Percentiles rank a stretch among this genome's conserved stretches.
Conservation (phyloP, 2,329 filamentous ascomycete species). For the Chrysosphaeria jannelii region DNA sequence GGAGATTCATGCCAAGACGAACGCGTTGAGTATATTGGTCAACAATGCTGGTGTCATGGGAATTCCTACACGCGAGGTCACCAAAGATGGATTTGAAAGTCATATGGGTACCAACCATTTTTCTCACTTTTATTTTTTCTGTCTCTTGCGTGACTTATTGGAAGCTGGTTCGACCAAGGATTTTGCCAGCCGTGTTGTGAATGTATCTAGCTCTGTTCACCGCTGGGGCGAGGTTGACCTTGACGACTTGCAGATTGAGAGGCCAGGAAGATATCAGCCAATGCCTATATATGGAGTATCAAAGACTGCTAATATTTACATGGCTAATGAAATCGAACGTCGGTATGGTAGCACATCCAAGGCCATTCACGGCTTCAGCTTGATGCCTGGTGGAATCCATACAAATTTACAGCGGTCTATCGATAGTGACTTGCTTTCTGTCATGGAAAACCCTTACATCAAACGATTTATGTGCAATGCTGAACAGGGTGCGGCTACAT, state of each 20-base stretch:
- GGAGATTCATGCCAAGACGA: slow-evolving; percentile 6
- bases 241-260: slow-evolving; percentile 12
- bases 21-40: slow-evolving; percentile 9
- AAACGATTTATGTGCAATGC: slow-evolving; percentile 7
- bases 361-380: slow-evolving; percentile 12
- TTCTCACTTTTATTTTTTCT: slow-evolving; percentile 20
- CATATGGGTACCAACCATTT: slow-evolving; percentile 22
- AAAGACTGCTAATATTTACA: slow-evolving; percentile 17
- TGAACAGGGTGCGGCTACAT: slow-evolving; percentile 14
- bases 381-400: slow-evolving; percentile 15
- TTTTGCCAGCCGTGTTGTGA: slow-evolving; percentile 15
- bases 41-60: slow-evolving; percentile 16
- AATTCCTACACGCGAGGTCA: slow-evolving; percentile 8
- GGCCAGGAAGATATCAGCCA: slow-evolving; percentile 8
- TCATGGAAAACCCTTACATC: slow-evolving; percentile 2
- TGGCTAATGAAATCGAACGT: slow-evolving; percentile 16
- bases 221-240: slow-evolving; percentile 8
- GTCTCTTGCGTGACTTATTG: slow-evolving; percentile 14
- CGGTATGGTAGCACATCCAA: slow-evolving; percentile 9
- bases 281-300: slow-evolving; percentile 11
- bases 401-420: slow-evolving; percentile 8
- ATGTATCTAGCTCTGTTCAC: slow-evolving; percentile 14
- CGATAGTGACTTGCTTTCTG: too few species aligned
- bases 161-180: slow-evolving; percentile 10
- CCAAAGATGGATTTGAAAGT: slow-evolving; percentile 15